Base-by-base conservation (phyloP, 345 rosid genomes). In the Populus alba region DNA sequence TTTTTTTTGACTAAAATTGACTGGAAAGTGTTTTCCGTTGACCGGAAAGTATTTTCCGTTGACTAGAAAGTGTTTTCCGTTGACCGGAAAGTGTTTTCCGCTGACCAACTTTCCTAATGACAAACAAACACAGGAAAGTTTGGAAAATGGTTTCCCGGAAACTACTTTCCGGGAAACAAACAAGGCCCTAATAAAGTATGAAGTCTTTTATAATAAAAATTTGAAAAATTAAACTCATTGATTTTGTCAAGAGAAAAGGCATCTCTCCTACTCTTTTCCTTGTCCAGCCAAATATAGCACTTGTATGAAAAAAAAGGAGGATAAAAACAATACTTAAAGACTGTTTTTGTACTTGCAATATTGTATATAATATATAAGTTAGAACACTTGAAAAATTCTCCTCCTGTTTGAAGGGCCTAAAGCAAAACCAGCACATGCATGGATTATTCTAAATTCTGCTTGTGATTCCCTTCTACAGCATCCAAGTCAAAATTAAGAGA, bases 381-480 rank as follows among this genome's bases (percentile, higher is more conserved):
- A 18, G 18, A 51, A 18, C 57, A n/a, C 27, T 9, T 57, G 15
- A 57, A 9, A 57, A 1, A 8, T 57, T 57, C 29, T 57, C 63
- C 27, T 57, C 62, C 25, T 2, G 59, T 63, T 27, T 18, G 22
- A 39, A 74, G 6, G 55, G 68, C 67, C 13, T 57, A 29, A 75
- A 65, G 23, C 25, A 15, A 10, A 33, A 62, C 6, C 51, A n/a
- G 73, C 79, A 69, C 67, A 68, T 51, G 57, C 67, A 68, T 51
- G 57, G 35, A 35, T 5, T 39, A 17, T 13, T 45, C 35, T 53
- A 53, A 41, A 74, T 37, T 74, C 20, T 23, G 22, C 77, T 33
- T 23, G 63, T 68, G 53, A 76, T 76, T 67, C 51, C 31, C 73
- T 76, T 51, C 38, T 33, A 59, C 71, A 47, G 15, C 8, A 49